Evolutionary conservation across 495 filamentous ascomycete species (phyloP).

Genomic region (Penicillium pancosmium): DNA sequence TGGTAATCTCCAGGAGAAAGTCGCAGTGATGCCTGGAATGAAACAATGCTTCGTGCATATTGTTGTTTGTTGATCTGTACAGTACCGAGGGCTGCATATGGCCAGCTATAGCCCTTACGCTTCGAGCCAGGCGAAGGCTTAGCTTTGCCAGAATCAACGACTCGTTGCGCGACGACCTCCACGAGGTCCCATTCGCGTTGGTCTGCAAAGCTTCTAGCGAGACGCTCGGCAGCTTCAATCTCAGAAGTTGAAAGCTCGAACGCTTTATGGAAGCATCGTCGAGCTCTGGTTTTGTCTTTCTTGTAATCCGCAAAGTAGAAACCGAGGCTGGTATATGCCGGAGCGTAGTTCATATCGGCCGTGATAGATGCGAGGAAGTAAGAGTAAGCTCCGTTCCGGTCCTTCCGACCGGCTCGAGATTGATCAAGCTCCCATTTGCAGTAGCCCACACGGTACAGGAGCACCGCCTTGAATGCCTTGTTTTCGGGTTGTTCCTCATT

Average conservation of each 20-base stretch:
- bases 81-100: constrained; percentile 92
- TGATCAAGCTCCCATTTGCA: constrained; percentile 85
- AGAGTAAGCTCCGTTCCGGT: constrained; percentile 76
- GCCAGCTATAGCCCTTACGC: constrained; percentile 91
- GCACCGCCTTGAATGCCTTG: constrained; percentile 76
- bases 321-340: constrained; percentile 92
- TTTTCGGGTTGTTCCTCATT: constrained; percentile 55
- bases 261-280: constrained; percentile 93
- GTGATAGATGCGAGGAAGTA: constrained; percentile 84
- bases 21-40: constrained; percentile 87
- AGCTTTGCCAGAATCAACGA: constrained; percentile 89
- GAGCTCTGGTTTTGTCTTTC: constrained; percentile 79
- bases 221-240: constrained; percentile 81
- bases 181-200: constrained; percentile 95
- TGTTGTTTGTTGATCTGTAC: constrained; percentile 95
- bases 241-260: constrained; percentile 92
- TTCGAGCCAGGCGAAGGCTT: constrained; percentile 89
- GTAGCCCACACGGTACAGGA: constrained; percentile 83
- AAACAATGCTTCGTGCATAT: constrained; percentile 80
- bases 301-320: constrained; percentile 92
- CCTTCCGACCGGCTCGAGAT: constrained; percentile 70
- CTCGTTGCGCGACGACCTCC: constrained; percentile 85
- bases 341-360: constrained; percentile 85
- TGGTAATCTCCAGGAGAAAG: constrained; percentile 85
- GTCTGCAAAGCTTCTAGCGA: constrained; percentile 83